Conservation (phyloP, 345 rosid genomes). For the Bruguiera parviflora region DNA sequence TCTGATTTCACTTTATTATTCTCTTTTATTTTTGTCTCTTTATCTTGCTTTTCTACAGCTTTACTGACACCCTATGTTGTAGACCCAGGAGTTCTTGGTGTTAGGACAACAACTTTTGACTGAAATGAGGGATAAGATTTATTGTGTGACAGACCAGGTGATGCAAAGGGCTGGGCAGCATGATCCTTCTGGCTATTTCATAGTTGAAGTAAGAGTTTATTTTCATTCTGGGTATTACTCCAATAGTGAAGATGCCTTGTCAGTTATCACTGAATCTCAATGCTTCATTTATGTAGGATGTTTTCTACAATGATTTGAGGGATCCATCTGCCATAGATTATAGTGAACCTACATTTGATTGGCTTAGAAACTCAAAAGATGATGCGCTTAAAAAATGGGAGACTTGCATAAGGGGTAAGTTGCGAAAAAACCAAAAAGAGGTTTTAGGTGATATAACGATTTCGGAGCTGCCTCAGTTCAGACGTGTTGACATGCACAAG, state of each 20-base stretch:
- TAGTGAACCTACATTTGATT: conserved; percentile 68
- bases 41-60: neutral
- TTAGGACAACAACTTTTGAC: conserved; percentile 67
- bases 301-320: conserved; percentile 77
- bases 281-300: conserved; percentile 43
- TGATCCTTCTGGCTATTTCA: conserved; percentile 88
- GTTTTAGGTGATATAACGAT: conserved; percentile 38
- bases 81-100: conserved; percentile 86
- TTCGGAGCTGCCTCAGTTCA: conserved; percentile 52
- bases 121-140: conserved; percentile 73
- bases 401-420: conserved; percentile 52
- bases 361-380: conserved; percentile 68
- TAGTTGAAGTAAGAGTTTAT: conserved; percentile 58
- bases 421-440: conserved; percentile 49
- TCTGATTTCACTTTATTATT: no score
- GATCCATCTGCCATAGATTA: conserved; percentile 54
- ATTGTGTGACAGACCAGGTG: conserved; percentile 64
- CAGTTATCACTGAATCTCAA: conserved; percentile 8
- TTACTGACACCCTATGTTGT: conserved; percentile 15
- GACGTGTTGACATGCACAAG: conserved; percentile 53
- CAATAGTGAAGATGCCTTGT: conserved; percentile 2
- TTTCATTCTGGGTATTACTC: neutral
- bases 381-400: conserved; percentile 76
- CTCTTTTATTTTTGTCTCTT: neutral
- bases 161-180: conserved; percentile 66